Conservation (phyloP, 2,329 filamentous ascomycete genomes). For the Trichophyton benhamiae region DNA sequence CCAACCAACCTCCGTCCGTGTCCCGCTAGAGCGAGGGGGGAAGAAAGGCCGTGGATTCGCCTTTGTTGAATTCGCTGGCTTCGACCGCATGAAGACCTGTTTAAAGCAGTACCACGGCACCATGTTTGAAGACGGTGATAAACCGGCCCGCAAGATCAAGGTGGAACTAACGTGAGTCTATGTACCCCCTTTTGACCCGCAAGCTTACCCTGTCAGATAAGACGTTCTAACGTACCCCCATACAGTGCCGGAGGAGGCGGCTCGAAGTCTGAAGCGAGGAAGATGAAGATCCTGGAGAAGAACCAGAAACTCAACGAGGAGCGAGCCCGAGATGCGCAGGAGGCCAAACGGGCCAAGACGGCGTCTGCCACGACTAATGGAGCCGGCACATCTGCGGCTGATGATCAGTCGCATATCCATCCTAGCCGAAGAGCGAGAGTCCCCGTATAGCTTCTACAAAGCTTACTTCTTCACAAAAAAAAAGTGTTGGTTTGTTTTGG, state of each 20-base stretch:
- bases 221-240: background rate
- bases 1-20: conserved; percentile 56
- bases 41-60: conserved; percentile 62
- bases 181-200: background rate
- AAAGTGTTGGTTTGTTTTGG: background rate
- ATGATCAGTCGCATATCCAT: conserved; percentile 8
- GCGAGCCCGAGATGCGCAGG: conserved; percentile 42
- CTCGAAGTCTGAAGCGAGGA: conserved; percentile 59
- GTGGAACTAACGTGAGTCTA: conserved; percentile 70
- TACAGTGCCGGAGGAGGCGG: conserved; percentile 66
- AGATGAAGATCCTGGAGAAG: conserved; percentile 69
- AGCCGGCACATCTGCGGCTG: background rate
- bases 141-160: conserved; percentile 62
- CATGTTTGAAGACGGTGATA: conserved; percentile 50
- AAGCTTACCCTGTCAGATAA: background rate
- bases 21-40: conserved; percentile 54
- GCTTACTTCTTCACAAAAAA: background rate
- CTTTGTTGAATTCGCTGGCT: conserved; percentile 79
- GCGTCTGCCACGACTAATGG: background rate
- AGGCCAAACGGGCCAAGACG: conserved; percentile 27
- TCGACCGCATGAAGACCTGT: conserved; percentile 84
- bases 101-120: conserved; percentile 84
- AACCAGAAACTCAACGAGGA: conserved; percentile 72
- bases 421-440: conserved; percentile 10
- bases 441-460: background rate